Conservation (phyloP, 2,329 filamentous ascomycete species). For the Fusarium pseudoanthophilum region DNA sequence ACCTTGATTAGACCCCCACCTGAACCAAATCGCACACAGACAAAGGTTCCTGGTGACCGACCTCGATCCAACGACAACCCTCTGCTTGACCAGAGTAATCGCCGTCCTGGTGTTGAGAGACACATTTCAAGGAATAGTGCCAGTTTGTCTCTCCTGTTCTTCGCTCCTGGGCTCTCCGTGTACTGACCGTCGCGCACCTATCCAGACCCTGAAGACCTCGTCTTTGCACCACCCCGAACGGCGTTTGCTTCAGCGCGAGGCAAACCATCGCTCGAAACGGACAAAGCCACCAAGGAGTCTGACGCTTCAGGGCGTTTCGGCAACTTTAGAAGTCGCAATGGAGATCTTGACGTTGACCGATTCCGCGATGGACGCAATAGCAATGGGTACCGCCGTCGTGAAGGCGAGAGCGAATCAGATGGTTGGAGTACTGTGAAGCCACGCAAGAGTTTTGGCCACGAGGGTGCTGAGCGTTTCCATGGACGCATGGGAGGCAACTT, state of each 20-base stretch:
- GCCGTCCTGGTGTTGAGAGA: conserved; percentile 63
- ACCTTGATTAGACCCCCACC: conserved; percentile 54
- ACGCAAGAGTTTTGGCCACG: conserved; percentile 77
- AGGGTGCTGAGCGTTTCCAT: conserved; percentile 77
- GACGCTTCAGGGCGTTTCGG: conserved; percentile 69
- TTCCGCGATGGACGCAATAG: conserved; percentile 61
- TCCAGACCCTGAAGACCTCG: conserved; percentile 79
- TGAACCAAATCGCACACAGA: conserved; percentile 58
- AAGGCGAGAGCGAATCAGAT: conserved; percentile 71
- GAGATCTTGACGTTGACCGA: conserved; percentile 63
- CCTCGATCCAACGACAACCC: conserved; percentile 57
- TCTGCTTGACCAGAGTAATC: conserved; percentile 61
- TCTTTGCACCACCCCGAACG: conserved; percentile 85
- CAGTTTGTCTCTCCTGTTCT: conserved; percentile 57
- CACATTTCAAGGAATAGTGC: conserved; percentile 66
- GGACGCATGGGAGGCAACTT: conserved; percentile 69
- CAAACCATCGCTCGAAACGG: conserved; percentile 61
- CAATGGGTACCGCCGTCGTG: conserved; percentile 63
- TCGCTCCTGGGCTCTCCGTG: not conserved
- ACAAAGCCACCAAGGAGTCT: conserved; percentile 63
- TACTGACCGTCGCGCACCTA: conserved; percentile 28
- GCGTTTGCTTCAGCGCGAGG: conserved; percentile 82
- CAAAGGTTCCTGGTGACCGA: conserved; percentile 57
- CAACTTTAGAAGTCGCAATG: conserved; percentile 62
- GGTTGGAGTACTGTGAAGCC: conserved; percentile 81